phyloP scores from a whole-genome alignment of 2,329 filamentous ascomycete genomes.

The Penicillium verrucosum region DNA sequence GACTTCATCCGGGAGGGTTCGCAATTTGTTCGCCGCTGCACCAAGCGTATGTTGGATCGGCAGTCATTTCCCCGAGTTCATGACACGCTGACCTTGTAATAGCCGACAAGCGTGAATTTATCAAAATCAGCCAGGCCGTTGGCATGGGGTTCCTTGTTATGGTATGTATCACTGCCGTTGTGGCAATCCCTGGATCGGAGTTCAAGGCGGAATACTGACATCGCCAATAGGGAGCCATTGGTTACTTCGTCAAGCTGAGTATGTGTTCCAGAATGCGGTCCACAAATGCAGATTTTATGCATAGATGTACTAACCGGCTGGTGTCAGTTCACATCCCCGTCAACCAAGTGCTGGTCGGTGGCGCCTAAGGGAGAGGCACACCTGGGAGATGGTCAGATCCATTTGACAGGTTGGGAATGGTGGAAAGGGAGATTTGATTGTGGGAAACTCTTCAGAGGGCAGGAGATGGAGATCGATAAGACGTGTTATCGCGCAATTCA shows the following conservation, averaged over 20 bases:
- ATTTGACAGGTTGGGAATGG: neutral
- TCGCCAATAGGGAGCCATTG: conserved; percentile 48
- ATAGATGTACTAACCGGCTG: conserved; percentile 12
- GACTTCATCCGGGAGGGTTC: conserved; percentile 53
- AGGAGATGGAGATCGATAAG: neutral
- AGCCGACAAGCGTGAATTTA: conserved; percentile 59
- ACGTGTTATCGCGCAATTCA: neutral
- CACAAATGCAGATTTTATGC: neutral
- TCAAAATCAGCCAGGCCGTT: conserved; percentile 60
- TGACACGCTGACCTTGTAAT: conserved; percentile 21
- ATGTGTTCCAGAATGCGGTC: conserved; percentile 23
- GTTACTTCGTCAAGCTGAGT: conserved; percentile 61
- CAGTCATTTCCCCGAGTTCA: neutral
- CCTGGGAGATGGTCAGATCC: neutral
- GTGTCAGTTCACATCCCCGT: conserved; percentile 49
- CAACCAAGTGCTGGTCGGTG: conserved; percentile 51
- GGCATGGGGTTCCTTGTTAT: conserved; percentile 60
- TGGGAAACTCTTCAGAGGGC: neutral
- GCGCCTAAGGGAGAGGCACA: conserved; percentile 31
- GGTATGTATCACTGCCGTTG: conserved; percentile 27
- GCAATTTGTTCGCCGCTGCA: conserved; percentile 49
- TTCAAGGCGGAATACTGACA: conserved; percentile 8
- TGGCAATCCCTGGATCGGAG: neutral
- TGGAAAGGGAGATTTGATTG: neutral
- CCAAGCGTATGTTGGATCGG: conserved; percentile 43